phyloP scores from a whole-genome alignment of 768 basidiomycete species.

The Naganishia vishniacii region DNA sequence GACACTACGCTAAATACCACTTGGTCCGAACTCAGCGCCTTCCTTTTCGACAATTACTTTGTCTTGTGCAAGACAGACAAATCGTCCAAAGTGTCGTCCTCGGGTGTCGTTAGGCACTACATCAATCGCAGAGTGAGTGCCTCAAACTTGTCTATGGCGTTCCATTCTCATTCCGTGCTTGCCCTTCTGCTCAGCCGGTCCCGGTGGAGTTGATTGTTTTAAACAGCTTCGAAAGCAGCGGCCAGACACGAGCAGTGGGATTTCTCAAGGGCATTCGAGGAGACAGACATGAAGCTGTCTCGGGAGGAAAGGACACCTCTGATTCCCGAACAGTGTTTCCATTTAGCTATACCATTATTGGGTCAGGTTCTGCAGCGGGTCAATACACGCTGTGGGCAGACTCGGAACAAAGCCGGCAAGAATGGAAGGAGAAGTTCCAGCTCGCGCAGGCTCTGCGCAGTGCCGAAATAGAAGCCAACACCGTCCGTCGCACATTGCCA shows the following conservation, averaged over 20 bases:
- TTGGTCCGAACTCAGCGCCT: conserved; percentile 82
- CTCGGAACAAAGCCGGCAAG: conserved; percentile 62
- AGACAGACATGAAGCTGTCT: conserved; percentile 52
- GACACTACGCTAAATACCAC: conserved; percentile 74
- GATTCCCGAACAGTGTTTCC: conserved; percentile 79
- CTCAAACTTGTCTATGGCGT: background rate
- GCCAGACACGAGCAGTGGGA: conserved; percentile 68
- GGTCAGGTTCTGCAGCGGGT: conserved; percentile 66
- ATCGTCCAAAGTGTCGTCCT: conserved; percentile 52
- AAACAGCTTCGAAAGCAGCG: conserved; percentile 72
- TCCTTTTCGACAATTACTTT: conserved; percentile 95
- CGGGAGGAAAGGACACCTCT: conserved; percentile 30
- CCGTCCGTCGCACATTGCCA: conserved; percentile 49
- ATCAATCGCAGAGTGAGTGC: conserved; percentile 69
- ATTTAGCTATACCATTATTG: conserved; percentile 81
- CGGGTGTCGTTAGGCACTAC: conserved; percentile 56
- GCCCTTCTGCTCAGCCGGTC: conserved; percentile 62
- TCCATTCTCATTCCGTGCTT: conserved; percentile 6
- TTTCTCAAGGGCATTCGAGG: conserved; percentile 57
- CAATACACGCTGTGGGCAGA: conserved; percentile 84
- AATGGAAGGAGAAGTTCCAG: conserved; percentile 85
- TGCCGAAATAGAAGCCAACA: conserved; percentile 85
- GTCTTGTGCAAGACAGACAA: conserved; percentile 51
- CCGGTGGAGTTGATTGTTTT: conserved; percentile 84
- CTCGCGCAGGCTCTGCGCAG: conserved; percentile 79